phyloP scores from a whole-genome alignment of 345 rosid species.

The Populus euphratica region DNA sequence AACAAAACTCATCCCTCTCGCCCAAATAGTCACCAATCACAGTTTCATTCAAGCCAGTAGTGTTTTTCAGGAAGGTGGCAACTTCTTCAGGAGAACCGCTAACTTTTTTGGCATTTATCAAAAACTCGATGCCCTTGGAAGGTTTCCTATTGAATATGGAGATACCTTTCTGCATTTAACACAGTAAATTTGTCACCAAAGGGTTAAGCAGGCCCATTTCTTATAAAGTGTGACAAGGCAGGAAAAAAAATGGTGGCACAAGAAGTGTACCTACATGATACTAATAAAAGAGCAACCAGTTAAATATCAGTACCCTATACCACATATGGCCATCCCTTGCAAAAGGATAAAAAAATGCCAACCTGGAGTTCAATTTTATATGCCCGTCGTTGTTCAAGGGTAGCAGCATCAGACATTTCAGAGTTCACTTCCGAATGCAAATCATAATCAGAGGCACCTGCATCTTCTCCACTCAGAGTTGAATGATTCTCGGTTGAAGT shows the following conservation, averaged over 20 bases:
- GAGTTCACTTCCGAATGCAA: constrained; percentile 58
- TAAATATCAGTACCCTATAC: neutral
- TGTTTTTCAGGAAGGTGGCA: constrained; percentile 68
- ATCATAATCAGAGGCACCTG: constrained; percentile 52
- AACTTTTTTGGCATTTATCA: constrained; percentile 61
- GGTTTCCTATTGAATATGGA: constrained; percentile 83
- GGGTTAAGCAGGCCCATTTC: neutral
- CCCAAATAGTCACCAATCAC: constrained; percentile 96
- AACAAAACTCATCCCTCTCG: constrained; percentile 85
- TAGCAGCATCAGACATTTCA: constrained; percentile 76
- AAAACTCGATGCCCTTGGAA: constrained; percentile 84
- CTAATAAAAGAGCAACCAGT: neutral
- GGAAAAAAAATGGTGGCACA: neutral
- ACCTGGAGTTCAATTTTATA: constrained; percentile 96
- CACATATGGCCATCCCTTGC: neutral
- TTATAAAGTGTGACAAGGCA: neutral
- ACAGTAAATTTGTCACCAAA: constrained; percentile 26
- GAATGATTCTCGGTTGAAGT: constrained; percentile 44
- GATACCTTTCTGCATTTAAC: constrained; percentile 82
- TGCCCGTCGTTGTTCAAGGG: constrained; percentile 84
- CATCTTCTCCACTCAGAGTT: constrained; percentile 58
- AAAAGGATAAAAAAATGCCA: constrained; percentile 17
- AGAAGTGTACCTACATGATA: neutral
- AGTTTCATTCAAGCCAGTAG: constrained; percentile 69
- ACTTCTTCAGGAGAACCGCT: constrained; percentile 82